Conservation (phyloP, 768 basidiomycete genomes). For the Scleroderma bovista region DNA sequence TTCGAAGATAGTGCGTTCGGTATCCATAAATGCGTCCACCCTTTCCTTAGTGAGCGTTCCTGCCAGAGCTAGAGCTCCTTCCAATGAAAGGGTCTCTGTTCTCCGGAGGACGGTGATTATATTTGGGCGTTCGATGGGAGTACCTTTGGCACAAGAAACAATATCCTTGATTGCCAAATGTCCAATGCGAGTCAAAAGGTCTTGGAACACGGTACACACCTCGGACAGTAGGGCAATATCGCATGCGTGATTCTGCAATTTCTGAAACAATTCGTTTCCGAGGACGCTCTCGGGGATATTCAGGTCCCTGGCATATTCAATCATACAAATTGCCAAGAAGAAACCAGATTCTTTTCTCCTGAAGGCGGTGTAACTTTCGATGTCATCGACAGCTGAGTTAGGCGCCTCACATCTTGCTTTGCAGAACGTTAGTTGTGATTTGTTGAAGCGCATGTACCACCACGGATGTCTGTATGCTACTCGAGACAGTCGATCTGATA, state of each 20-base stretch:
- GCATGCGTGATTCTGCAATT: constrained; percentile 36
- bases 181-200: too few species aligned
- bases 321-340: constrained; percentile 44
- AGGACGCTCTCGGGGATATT: constrained; percentile 28
- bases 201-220: constrained; percentile 28
- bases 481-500: constrained; percentile 35
- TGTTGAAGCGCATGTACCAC: constrained; percentile 41
- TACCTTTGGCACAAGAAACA: constrained; percentile 43
- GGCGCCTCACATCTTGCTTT: constrained; percentile 29
- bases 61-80: constrained; percentile 35
- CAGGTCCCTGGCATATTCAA: constrained; percentile 49
- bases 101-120: constrained; percentile 46
- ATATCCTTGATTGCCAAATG: constrained; percentile 43
- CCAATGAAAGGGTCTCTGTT: constrained; percentile 39
- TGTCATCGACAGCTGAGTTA: constrained; percentile 23
- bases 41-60: constrained; percentile 24
- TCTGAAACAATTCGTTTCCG: constrained; percentile 22
- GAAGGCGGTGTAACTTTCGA: constrained; percentile 43
- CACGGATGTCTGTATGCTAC: constrained; percentile 28
- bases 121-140: constrained; percentile 37
- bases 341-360: constrained; percentile 46
- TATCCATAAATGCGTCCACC: constrained; percentile 22
- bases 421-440: constrained; percentile 28
- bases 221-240: constrained; percentile 51
- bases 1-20: constrained; percentile 17